Conservation (phyloP, 192 early-diverging fungal genomes). For the Cetraspora pellucida region DNA sequence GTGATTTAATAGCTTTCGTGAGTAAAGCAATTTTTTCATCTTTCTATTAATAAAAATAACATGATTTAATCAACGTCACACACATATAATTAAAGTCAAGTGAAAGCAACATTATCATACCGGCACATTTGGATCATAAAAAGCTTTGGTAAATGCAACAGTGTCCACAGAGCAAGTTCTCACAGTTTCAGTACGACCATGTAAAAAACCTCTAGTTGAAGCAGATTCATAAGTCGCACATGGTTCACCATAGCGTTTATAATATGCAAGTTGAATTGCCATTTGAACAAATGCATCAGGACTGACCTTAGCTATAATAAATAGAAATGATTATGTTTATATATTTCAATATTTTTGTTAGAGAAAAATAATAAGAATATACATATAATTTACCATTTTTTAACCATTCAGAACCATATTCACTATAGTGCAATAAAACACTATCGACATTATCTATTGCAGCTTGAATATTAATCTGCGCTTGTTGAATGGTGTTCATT, state of each 20-base stretch:
- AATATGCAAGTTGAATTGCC: constrained; percentile 84
- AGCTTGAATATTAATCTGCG: constrained; percentile 60
- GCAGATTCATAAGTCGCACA: constrained; percentile 79
- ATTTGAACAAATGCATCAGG: constrained; percentile 94
- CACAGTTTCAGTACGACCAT: constrained; percentile 93
- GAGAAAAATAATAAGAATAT: not conserved
- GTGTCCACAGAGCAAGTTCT: constrained; percentile 78
- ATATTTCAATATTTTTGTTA: not conserved
- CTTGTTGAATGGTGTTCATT: constrained; percentile 59
- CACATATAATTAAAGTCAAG: not conserved
- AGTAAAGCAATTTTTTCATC: constrained; percentile 58
- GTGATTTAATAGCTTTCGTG: constrained; percentile 66
- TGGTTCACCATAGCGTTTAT: constrained; percentile 68
- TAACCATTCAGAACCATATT: constrained; percentile 85
- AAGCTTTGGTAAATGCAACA: constrained; percentile 72
- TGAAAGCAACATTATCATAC: constrained; percentile 29
- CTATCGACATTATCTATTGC: constrained; percentile 74
- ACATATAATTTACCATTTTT: constrained; percentile 58
- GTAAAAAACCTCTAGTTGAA: constrained; percentile 69
- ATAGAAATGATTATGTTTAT: not conserved
- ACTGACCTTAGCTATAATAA: constrained; percentile 59
- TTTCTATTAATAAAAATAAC: constrained; percentile 18
- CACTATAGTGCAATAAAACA: constrained; percentile 65
- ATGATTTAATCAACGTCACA: not conserved
- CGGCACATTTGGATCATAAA: constrained; percentile 68